These are phyloP conservation scores for Begonia masoniana DNA, from an alignment of 306 rosid species.

Conservation along the genomic window DNA sequence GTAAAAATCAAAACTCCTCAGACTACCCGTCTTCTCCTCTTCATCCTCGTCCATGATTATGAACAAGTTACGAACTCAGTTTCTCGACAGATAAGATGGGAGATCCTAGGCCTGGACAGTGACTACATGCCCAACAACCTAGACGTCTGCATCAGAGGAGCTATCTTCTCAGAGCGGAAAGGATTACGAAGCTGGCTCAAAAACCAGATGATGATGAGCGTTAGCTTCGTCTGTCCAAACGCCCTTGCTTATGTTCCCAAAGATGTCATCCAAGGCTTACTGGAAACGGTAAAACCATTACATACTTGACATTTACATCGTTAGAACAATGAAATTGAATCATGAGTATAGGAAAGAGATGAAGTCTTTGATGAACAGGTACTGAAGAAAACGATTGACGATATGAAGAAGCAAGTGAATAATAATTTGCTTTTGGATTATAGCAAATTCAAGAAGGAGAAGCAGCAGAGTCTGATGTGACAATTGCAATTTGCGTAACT, in stretches of 20 bases:
- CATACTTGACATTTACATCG: neutral
- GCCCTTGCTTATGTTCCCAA: neutral
- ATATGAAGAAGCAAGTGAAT: neutral
- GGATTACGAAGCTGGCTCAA: neutral
- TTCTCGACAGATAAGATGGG: constrained; percentile 4
- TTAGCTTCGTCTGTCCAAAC: neutral
- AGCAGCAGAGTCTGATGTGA: neutral
- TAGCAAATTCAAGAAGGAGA: constrained; percentile 4
- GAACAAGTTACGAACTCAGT: neutral
- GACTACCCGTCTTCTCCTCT: neutral
- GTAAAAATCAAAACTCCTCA: neutral
- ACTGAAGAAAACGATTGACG: constrained; percentile 1
- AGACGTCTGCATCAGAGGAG: neutral
- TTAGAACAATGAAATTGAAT: too few species aligned
- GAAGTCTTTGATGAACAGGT: neutral
- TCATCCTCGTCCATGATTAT: neutral
- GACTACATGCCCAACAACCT: neutral
- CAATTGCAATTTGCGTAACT: too few species aligned
- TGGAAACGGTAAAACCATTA: neutral
- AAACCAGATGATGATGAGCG: neutral
- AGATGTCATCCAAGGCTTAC: neutral
- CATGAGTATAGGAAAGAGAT: neutral
- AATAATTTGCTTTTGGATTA: constrained; percentile 4
- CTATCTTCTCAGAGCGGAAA: neutral
- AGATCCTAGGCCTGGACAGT: neutral